Percentiles rank a stretch among this genome's conserved stretches.
These are phyloP conservation scores for Mycena galericulata DNA, from an alignment of 768 basidiomycete genomes.

Conservation along the genomic window DNA sequence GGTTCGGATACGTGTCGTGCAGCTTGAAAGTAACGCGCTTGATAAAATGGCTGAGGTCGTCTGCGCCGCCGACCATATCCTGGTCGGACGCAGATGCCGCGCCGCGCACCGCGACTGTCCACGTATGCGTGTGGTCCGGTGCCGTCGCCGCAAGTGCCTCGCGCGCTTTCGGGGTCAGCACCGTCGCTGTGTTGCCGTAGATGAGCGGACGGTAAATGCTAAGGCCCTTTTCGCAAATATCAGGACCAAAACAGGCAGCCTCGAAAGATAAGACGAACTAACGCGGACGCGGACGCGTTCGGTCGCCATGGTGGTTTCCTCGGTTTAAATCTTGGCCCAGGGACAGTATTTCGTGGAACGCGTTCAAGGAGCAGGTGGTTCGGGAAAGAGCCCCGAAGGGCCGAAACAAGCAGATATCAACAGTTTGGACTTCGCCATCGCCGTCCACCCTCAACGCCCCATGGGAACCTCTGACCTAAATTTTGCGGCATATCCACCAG, in stretches of 20 bases:
- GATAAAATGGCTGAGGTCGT: slow-evolving; percentile 92
- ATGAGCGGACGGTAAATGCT: slow-evolving; percentile 92
- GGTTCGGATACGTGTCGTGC: slow-evolving; percentile 95
- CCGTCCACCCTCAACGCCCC: no score
- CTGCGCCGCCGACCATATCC: slow-evolving; percentile 88
- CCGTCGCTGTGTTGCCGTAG: slow-evolving; percentile 92
- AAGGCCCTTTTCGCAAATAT: slow-evolving; percentile 68
- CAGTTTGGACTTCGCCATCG: no score
- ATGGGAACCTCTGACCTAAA: no score
- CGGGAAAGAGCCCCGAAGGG: no score
- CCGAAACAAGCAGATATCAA: no score
- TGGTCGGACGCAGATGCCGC: slow-evolving; percentile 81
- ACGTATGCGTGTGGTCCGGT: slow-evolving; percentile 91
- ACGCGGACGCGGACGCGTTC: slow-evolving; percentile 87
- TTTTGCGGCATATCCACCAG: no score
- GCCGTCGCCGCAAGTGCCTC: slow-evolving; percentile 61
- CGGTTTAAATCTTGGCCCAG: no score
- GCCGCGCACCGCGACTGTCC: slow-evolving; percentile 96
- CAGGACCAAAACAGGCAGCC: slow-evolving; percentile 22
- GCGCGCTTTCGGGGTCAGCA: slow-evolving; percentile 81
- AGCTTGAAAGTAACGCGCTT: slow-evolving; percentile 97
- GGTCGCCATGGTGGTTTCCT: slow-evolving; percentile 14
- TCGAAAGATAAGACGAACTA: slow-evolving; percentile 48
- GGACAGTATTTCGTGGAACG: not conserved
- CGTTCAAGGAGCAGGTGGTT: not conserved